Evolutionary conservation across 768 basidiomycete genomes (phyloP), one percentile per base, ranked within the genome.

Genomic region (Tricholoma bakamatsutake): DNA sequence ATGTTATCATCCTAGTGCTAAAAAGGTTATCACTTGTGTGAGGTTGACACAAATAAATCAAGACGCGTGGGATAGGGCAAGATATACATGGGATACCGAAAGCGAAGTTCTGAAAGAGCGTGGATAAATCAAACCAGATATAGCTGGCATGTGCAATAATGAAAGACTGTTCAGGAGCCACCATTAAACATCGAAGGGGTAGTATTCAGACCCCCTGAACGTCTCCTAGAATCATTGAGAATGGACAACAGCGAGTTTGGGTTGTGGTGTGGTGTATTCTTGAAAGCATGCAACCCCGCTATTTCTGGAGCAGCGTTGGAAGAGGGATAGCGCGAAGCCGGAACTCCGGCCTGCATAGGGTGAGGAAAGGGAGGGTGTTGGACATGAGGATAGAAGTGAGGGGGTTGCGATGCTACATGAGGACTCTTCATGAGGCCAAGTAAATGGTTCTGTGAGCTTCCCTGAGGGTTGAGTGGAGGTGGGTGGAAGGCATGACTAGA

Each of bases 401-500:
- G 52, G 17, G 37, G 51, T 56, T 11, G 54, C 10, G 40, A 50
- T 28, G 55, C 52, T 28, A 58, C 55, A 13, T 65, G 66, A 50
- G 70, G 57, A 46, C 70, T 69, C 59, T 76, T 76, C 62, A 81
- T 73, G 45, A 77, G 60, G 21, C 71, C 65, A 45, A 78, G 71
- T 37, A 83, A 64, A 52, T 83, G 80, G 33, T 69, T 73, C 56
- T 76, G 83, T 54, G 73, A 71, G 49, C 75, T 78, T 28, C 70
- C 72, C 35, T 67, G 58, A 27, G 60, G 61, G 54, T 72, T 71
- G 52, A 70, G 62, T 35, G 68, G 60, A 50, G 59, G 54, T n/a
- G 71, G 71, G 54, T 74, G 76, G 49, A 69, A 68, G 21, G 75
- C 66, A 53, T 80, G 78, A 57, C 77, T 78, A 9, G 80, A 80